These are phyloP conservation scores for Pulveroboletus frians DNA, from an alignment of 768 basidiomycete genomes.

Conservation along the genomic window DNA sequence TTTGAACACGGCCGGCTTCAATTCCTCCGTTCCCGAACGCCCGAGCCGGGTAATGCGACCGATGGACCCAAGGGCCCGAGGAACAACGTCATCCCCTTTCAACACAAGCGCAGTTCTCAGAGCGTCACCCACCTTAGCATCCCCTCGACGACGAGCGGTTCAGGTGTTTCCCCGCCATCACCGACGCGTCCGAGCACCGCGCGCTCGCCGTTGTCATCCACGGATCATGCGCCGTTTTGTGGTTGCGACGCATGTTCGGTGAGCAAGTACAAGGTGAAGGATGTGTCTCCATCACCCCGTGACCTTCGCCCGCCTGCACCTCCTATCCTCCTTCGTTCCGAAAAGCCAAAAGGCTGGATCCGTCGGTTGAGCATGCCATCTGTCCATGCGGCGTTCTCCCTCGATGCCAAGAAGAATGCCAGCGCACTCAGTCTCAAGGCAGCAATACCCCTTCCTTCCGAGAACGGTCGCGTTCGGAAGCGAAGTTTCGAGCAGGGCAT, in stretches of 20 bases:
- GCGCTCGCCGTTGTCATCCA: slow-evolving; percentile 24
- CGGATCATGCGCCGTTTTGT: slow-evolving; percentile 57
- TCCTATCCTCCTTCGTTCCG: slow-evolving; percentile 43
- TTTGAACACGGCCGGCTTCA: slow-evolving; percentile 52
- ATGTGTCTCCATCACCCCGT: slow-evolving; percentile 23
- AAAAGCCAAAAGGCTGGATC: slow-evolving; percentile 71
- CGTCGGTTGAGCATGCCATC: slow-evolving; percentile 72
- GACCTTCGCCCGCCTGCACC: slow-evolving; percentile 40
- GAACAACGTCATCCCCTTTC: slow-evolving; percentile 14
- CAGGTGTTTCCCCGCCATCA: neutral
- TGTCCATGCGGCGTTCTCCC: slow-evolving; percentile 53
- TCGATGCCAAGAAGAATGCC: slow-evolving; percentile 51
- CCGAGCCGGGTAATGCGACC: slow-evolving; percentile 20
- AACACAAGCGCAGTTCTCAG: slow-evolving; percentile 28
- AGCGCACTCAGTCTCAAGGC: slow-evolving; percentile 38
- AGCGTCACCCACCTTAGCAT: slow-evolving; percentile 26
- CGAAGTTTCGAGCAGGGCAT: slow-evolving; percentile 32
- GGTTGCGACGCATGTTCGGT: slow-evolving; percentile 63
- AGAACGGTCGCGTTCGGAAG: slow-evolving; percentile 45
- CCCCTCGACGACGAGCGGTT: slow-evolving; percentile 13
- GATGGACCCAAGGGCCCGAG: slow-evolving; percentile 30
- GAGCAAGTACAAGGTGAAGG: slow-evolving; percentile 44
- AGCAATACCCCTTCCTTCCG: slow-evolving; percentile 33
- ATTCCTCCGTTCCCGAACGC: slow-evolving; percentile 33
- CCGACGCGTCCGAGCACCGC: slow-evolving; percentile 18